Evolutionary conservation across 1,284 basidiomycete species (phyloP), one percentile per base, ranked within the genome.

Genomic region (Tylopilus sp.): DNA sequence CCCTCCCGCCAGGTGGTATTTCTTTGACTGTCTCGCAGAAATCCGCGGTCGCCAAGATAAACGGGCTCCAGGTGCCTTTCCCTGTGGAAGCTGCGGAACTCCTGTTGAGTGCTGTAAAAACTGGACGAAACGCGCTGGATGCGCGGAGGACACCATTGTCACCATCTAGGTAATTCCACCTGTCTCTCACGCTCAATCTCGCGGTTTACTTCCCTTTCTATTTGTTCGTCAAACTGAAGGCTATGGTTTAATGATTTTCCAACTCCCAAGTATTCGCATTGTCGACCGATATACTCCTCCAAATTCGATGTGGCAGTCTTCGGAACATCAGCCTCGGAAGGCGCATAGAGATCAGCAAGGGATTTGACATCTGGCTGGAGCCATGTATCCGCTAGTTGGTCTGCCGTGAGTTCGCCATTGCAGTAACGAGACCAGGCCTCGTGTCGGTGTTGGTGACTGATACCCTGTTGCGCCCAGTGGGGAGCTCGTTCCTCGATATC

Each of bases 381-480:
- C 81, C 81, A 83, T 0, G 65, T 60, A 22, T 36, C 49, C n/a
- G 63, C 52, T 29, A 83, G 64, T 24, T 60, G 29, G 19, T 57
- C 29, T 10, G 36, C 22, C 2, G 62, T 54, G 54, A 66, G 36
- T 26, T 67, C 29, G 9, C 52, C 16, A 6, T 63, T 41, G 22
- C 64, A 58, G 51, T 74, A 72, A 5, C 63, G 49, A 4, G 62
- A 57, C 79, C 81, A 81, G 5, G 78, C 79, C 3, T 69, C 52
- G 12, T 72, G 66, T 29, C 84, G 78, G 4, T 62, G 67, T 26
- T 72, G 49, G 60, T 81, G 81, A 53, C 84, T 79, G 9, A 81
- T 52, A 2, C 84, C 86, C 71, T 87, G 85, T 59, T 81, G 77
- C 29, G 74, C 79, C 84, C 84, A 86, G 38, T 81, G 79, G 26